These are phyloP conservation scores for Quercus ilex DNA, from an alignment of 306 rosid species.

Conservation along the genomic window DNA sequence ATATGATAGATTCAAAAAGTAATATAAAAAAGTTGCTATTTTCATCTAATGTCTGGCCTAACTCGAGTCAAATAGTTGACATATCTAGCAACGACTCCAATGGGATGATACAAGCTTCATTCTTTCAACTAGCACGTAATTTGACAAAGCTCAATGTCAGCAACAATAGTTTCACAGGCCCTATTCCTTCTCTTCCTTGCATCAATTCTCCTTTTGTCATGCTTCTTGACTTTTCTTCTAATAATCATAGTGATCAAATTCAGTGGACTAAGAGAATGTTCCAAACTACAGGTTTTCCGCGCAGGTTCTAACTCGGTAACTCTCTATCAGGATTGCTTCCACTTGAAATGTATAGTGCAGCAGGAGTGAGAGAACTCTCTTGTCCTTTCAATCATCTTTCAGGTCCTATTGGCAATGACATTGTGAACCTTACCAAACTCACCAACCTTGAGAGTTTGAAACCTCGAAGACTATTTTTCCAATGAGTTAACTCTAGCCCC, in stretches of 20 bases:
- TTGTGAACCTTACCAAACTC: slow-evolving; percentile 2
- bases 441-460: neutral
- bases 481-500: no score
- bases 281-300: neutral
- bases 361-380: neutral
- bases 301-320: slow-evolving; percentile 9
- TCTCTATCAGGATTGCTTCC: neutral
- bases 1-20: no score
- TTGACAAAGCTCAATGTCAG: neutral
- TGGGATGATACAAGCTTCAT: neutral
- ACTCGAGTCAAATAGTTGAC: neutral
- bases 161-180: neutral
- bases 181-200: neutral
- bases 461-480: no score
- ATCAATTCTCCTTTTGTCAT: neutral
- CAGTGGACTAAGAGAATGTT: neutral
- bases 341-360: neutral
- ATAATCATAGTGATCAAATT: neutral
- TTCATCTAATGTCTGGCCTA: neutral
- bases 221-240: slow-evolving; percentile 9
- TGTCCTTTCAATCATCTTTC: neutral
- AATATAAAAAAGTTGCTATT: neutral
- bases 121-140: neutral
- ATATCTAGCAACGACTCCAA: slow-evolving; percentile 4
- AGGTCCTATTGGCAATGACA: neutral